These are phyloP conservation scores for Talaromyces pinophilus DNA, from an alignment of 2,329 filamentous ascomycete species.

Conservation along the genomic window DNA sequence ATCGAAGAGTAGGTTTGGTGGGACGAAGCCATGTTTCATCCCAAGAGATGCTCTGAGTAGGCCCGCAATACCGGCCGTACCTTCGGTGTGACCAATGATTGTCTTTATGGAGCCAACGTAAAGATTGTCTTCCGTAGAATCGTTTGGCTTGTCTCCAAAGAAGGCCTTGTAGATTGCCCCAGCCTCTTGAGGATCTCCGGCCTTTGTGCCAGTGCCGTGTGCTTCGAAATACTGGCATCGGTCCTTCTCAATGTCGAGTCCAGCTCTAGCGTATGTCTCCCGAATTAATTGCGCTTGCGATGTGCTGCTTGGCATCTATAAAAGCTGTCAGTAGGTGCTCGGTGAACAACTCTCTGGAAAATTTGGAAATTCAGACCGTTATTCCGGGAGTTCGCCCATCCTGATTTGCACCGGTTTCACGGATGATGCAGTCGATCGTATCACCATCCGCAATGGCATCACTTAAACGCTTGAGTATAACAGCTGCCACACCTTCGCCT, in stretches of 20 bases:
- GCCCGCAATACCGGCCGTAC: conserved; percentile 30
- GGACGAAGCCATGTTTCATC: conserved; percentile 38
- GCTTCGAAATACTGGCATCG: conserved; percentile 44
- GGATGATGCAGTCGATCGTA: conserved; percentile 41
- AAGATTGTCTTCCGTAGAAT: background rate
- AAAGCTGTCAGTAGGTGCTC: conserved; percentile 46
- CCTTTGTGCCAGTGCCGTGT: conserved; percentile 42
- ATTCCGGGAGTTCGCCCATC: conserved; percentile 35
- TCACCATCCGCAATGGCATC: conserved; percentile 51
- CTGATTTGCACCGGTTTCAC: conserved; percentile 34
- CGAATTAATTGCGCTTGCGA: conserved; percentile 44
- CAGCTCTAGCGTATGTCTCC: conserved; percentile 38
- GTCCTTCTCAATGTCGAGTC: conserved; percentile 33
- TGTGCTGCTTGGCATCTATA: conserved; percentile 33
- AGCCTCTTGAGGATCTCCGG: conserved; percentile 29
- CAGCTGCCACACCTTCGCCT: conserved; percentile 52
- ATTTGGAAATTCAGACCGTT: conserved; percentile 33
- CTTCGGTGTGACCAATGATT: conserved; percentile 39
- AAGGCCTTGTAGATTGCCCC: conserved; percentile 18
- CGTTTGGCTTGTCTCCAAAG: conserved; percentile 11
- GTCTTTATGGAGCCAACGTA: conserved; percentile 38
- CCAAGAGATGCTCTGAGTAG: conserved; percentile 35
- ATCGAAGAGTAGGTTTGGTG: conserved; percentile 33
- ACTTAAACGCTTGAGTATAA: conserved; percentile 54
- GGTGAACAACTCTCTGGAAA: background rate